Percentiles rank a stretch among this genome's conserved stretches.
Evolutionary conservation across 805 yeast genomes (phyloP).

Genomic region (Teunomyces barrocoloradensis): DNA sequence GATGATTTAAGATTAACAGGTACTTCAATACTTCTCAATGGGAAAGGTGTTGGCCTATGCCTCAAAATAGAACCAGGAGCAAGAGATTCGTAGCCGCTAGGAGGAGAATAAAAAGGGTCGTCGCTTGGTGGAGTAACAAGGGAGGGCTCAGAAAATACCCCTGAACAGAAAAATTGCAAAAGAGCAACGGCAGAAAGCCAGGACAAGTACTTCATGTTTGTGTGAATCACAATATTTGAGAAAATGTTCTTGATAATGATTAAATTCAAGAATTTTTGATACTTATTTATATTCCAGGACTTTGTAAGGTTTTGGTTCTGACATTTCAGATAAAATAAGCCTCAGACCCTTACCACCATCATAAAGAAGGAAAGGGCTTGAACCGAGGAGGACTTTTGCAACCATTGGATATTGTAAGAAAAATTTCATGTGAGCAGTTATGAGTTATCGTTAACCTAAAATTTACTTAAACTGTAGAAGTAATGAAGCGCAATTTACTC

Average conservation of each 20-base stretch:
- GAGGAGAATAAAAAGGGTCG: constrained; percentile 25
- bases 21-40: constrained; percentile 15
- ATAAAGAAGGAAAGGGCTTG: too few relatives aligned
- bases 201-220: not conserved
- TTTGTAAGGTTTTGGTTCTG: too few relatives aligned
- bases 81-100: constrained; percentile 18
- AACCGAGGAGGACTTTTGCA: too few relatives aligned
- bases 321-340: too few relatives aligned
- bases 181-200: not conserved
- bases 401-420: too few relatives aligned
- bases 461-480: too few relatives aligned
- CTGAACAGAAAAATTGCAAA: not conserved
- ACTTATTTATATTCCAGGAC: not conserved
- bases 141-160: not conserved
- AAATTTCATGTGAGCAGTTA: too few relatives aligned
- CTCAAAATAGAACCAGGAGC: constrained; percentile 24
- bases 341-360: too few relatives aligned
- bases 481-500: too few relatives aligned
- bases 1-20: constrained; percentile 16
- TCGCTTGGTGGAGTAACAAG: constrained; percentile 1
- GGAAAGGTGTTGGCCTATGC: constrained; percentile 17
- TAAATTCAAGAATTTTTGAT: not conserved
- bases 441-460: too few relatives aligned
- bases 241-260: not conserved
- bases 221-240: not conserved